Base-by-base conservation (phyloP, 768 basidiomycete species). In the Hericium alpestre region DNA sequence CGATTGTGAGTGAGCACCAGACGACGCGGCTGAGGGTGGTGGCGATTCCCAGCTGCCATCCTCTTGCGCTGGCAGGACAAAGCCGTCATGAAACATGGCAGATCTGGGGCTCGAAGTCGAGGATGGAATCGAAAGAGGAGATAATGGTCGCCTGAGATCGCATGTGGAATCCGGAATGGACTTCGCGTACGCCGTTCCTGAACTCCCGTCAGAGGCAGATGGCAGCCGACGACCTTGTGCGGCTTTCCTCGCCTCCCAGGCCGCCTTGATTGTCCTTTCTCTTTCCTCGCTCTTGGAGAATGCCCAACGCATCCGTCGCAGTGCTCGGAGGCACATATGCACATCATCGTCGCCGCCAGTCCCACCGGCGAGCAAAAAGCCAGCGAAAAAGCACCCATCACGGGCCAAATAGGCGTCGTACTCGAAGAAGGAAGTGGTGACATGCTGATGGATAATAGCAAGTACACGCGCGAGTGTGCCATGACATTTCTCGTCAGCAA, bases 351-450 rank as follows among this genome's bases (percentile, higher is more conserved):
- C 73, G 15, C 71, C 59, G 9, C 79, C 81, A 8, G 72, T 67
- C 57, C 79, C 82, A 38, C 71, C 64, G 0, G 87, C 88, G 6
- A 90, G 78, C 40, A 93, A 72, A 59, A 86, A 80, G 2, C 83
- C 91, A 3, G 90, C 89, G 64, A 87, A 94, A 76, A 87, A 95
- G 64, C 87, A 90, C 3, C 93, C 93, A 64, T 95, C 93, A 18
- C 89, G 81, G 54, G 93, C 83, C 4, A 94, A 76, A 18, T 87
- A 86, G 1, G 91, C 81, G 66, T 97, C 93, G 76, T 86, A 94
- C 63, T 77, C 78, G 66, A 96, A 92, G 62, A 95, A 80, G 12
- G 67, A 59, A 4, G 69, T 80, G 72, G 63, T 83, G 69, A 73
- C 72, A 61, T 67, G 79, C 58, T 56, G 77, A 71, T 62, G 79